A percentile compares a stretch with the other conserved stretches of the same genome.
Conservation (phyloP, 2,329 filamentous ascomycete genomes). For the Helicocarpus griseus region DNA sequence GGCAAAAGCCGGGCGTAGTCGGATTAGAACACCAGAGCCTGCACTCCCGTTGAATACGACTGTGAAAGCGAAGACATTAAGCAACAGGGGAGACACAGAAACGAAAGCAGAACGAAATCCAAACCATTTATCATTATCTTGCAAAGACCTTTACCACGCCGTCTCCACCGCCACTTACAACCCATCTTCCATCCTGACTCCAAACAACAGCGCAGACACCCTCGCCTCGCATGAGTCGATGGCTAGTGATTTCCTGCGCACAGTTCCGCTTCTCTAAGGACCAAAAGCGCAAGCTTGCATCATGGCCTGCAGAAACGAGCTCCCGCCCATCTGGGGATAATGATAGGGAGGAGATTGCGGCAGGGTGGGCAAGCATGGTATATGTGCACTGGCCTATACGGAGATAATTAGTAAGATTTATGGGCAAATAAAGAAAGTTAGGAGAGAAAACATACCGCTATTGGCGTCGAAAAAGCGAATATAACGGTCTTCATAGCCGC, state of each 20-base stretch:
- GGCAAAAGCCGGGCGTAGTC: not conserved
- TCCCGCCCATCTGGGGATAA: constrained; percentile 89
- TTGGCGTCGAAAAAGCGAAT: constrained; percentile 98
- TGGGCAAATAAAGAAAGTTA: not conserved
- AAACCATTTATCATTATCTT: constrained; percentile 20
- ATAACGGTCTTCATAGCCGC: constrained; percentile 90
- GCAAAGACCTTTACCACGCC: constrained; percentile 87
- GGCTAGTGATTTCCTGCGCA: constrained; percentile 87
- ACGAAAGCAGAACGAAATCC: constrained; percentile 19
- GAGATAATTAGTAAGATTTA: constrained; percentile 2
- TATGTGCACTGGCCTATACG: constrained; percentile 93
- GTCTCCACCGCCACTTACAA: constrained; percentile 89
- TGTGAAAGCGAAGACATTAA: constrained; percentile 8
- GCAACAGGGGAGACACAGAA: constrained; percentile 15
- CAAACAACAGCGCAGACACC: constrained; percentile 90
- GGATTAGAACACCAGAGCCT: not conserved
- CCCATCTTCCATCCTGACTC: constrained; percentile 90
- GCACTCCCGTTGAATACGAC: constrained; percentile 11
- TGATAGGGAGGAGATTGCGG: constrained; percentile 82
- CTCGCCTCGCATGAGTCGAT: constrained; percentile 90
- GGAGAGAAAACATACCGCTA: constrained; percentile 62
- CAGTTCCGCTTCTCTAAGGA: constrained; percentile 90
- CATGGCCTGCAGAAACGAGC: constrained; percentile 90
- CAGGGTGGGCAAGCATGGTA: constrained; percentile 93
- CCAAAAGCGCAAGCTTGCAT: constrained; percentile 94